Base-by-base conservation (phyloP, 169 alveolate genomes). In the Toxoplasma gondii region DNA sequence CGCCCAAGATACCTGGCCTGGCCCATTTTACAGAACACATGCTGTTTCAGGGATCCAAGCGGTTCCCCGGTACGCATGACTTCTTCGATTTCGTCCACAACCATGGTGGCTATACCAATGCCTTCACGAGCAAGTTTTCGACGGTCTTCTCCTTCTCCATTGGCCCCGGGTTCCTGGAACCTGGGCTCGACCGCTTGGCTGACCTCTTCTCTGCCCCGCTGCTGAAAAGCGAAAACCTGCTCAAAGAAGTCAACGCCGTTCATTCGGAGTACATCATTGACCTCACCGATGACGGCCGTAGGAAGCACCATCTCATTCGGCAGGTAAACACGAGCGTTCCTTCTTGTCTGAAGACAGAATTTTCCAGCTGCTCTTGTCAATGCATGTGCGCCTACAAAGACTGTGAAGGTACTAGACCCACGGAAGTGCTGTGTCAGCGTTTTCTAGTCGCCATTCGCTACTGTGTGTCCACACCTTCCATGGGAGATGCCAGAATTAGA, bases 21-120 rank as follows among this genome's bases (percentile, higher is more conserved):
- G 99, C 99, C 49, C 99, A 98, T 96, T 98, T 98, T 96, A 95
- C 97, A 74, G 99, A 98, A 88, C 99, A 98, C 94, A 98, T 98
- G 99, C 94, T 97, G 82, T 98, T 98, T 95, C 97, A 98, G 97
- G 99, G 97, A 31, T 43, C 80, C 34, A 43, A 86, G 49, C 27
- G 44, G 7, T 86, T 49, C 45, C 86, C 86, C 86, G 86, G 86
- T 17, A 36, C 49, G 22, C 86, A 78, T n/a, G 86, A 78, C 43
- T 86, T 86, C 44, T 88, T 58, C 92, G 92, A 88, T 58, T 88
- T 88, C 38, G 53, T 88, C 19, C 92, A 88, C 64, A 36, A 29
- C n/a, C 45, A 64, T 27, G 92, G 92, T 1, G 92, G 92, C 84
- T 27, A 24, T 19, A 43, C 92, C 36, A 88, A 88, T 58, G 92